Conservation (phyloP, 495 filamentous ascomycete species). For the Aspergillus affinis region DNA sequence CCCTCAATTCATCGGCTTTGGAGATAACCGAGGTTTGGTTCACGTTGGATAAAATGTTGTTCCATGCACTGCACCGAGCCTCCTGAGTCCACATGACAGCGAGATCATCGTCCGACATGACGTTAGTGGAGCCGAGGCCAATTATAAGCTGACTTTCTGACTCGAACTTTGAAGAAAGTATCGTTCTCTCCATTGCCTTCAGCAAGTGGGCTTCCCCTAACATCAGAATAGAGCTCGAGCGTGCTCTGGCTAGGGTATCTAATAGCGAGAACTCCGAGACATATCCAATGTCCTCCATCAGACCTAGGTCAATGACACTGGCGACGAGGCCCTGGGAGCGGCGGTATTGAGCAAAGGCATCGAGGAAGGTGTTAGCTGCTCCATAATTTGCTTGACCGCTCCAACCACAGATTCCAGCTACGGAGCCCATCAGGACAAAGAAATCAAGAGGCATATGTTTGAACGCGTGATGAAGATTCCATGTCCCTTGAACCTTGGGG, state of each 20-base stretch:
- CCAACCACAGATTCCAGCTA: conserved; percentile 30
- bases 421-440: conserved; percentile 43
- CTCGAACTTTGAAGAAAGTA: conserved; percentile 4
- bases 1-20: conserved; percentile 17
- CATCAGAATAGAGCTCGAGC: conserved; percentile 12
- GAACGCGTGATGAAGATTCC: conserved; percentile 55
- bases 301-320: conserved; percentile 28
- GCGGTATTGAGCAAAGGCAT: conserved; percentile 36
- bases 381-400: conserved; percentile 40
- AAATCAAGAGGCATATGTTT: conserved; percentile 34
- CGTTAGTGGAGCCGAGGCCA: conserved; percentile 4
- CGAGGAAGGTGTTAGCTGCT: conserved; percentile 34
- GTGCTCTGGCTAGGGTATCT: conserved; percentile 3
- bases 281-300: conserved; percentile 31
- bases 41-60: conserved; percentile 6
- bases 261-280: conserved; percentile 18
- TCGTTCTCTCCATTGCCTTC: conserved; percentile 1
- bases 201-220: conserved; percentile 8
- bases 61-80: conserved; percentile 8
- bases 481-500: conserved; percentile 45
- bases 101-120: neutral
- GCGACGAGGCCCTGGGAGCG: conserved; percentile 24
- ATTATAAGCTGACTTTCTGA: neutral
- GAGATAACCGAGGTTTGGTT: neutral
- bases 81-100: neutral